A percentile compares a stretch with the other conserved stretches of the same genome.
Evolutionary conservation across 495 filamentous ascomycete species (phyloP).

Genomic region (Neurospora sp.): DNA sequence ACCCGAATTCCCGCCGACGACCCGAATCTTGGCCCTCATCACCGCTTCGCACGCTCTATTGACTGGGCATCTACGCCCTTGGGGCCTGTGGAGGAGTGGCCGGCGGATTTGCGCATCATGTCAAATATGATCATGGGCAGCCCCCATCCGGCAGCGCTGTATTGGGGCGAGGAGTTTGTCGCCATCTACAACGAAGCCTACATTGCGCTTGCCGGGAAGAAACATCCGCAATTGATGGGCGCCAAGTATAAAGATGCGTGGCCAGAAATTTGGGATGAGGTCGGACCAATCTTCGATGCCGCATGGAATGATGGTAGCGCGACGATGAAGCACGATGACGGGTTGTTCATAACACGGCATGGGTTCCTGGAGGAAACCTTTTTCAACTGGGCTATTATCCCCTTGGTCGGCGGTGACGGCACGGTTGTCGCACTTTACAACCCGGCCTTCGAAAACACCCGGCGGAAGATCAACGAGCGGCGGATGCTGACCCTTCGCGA

Average conservation of each 20-base stretch:
- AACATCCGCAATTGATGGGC: conserved; percentile 62
- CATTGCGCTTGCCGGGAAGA: conserved; percentile 53
- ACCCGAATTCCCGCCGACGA: conserved; percentile 49
- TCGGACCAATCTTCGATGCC: conserved; percentile 47
- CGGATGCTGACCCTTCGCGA: conserved; percentile 58
- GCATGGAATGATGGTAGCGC: conserved; percentile 52
- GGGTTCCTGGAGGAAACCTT: conserved; percentile 57
- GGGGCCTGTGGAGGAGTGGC: conserved; percentile 57
- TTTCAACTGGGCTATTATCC: conserved; percentile 60
- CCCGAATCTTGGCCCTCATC: conserved; percentile 47
- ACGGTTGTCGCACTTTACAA: conserved; percentile 56
- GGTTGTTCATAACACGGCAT: conserved; percentile 50
- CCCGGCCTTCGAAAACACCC: conserved; percentile 58
- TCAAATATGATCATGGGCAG: conserved; percentile 60
- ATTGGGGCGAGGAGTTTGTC: conserved; percentile 55
- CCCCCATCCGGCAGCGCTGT: conserved; percentile 62
- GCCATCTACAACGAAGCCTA: conserved; percentile 70
- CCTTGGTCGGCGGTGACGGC: conserved; percentile 52
- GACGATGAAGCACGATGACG: conserved; percentile 67
- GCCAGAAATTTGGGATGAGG: conserved; percentile 55
- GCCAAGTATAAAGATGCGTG: conserved; percentile 51
- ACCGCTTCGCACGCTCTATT: conserved; percentile 52
- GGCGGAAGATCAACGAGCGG: conserved; percentile 52
- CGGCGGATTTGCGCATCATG: conserved; percentile 50
- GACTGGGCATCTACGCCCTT: conserved; percentile 57